Percentiles rank a stretch among this genome's conserved stretches.
Conservation (phyloP, 2,329 filamentous ascomycete genomes). For the Colletotrichum endophyticum region DNA sequence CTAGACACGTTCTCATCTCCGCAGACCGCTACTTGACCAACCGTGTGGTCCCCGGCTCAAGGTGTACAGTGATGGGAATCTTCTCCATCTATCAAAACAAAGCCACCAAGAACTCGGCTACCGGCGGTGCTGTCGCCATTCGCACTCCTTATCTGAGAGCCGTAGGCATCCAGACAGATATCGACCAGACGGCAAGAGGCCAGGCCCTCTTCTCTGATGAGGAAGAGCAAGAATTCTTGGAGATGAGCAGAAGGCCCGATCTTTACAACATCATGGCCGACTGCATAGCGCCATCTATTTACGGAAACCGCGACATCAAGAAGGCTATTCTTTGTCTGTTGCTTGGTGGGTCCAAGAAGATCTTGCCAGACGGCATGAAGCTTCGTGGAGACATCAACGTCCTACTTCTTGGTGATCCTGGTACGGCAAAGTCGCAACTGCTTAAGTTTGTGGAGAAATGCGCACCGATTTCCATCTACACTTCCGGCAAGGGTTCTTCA, state of each 20-base stretch:
- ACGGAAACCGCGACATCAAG: conserved; percentile 95
- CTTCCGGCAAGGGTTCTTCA: conserved; percentile 96
- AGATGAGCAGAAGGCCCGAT: conserved; percentile 88
- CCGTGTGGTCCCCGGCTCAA: conserved; percentile 90
- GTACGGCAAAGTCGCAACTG: conserved; percentile 96
- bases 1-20: conserved; percentile 91
- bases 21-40: conserved; percentile 97
- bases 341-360: conserved; percentile 96
- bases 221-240: conserved; percentile 94
- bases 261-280: conserved; percentile 90
- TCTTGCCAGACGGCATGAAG: conserved; percentile 96
- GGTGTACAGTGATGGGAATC: conserved; percentile 94
- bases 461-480: conserved; percentile 97
- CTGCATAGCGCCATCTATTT: conserved; percentile 97
- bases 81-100: conserved; percentile 99
- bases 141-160: conserved; percentile 93
- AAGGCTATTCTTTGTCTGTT: conserved; percentile 95
- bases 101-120: conserved; percentile 75
- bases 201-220: conserved; percentile 87
- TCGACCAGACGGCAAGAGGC: conserved; percentile 88
- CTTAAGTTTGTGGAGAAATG: conserved; percentile 98
- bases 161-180: conserved; percentile 88
- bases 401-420: conserved; percentile 92
- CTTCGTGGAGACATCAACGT: conserved; percentile 98
- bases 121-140: conserved; percentile 86